These are phyloP conservation scores for Karstenula rhodostoma DNA, from an alignment of 2,329 filamentous ascomycete genomes.

Conservation along the genomic window DNA sequence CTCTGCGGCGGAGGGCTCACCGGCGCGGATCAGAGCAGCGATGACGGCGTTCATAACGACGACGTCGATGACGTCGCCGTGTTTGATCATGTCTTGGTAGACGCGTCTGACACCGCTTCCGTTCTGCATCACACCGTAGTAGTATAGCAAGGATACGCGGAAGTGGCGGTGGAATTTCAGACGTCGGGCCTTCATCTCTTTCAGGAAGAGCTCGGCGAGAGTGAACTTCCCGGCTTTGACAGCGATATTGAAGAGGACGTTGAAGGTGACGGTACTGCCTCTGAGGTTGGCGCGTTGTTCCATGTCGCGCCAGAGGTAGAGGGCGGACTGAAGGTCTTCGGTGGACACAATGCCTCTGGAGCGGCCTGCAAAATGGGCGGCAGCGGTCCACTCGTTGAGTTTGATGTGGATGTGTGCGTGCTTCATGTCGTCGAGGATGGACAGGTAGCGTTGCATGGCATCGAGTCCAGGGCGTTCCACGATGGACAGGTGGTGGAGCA, in stretches of 20 bases:
- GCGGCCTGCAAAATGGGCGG: conserved; percentile 79
- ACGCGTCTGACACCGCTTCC: conserved; percentile 76
- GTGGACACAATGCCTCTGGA: conserved; percentile 69
- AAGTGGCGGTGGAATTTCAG: conserved; percentile 79
- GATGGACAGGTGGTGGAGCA: conserved; percentile 74
- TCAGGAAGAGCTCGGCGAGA: conserved; percentile 83
- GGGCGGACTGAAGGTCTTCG: conserved; percentile 70
- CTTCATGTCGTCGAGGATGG: conserved; percentile 83
- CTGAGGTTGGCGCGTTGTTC: conserved; percentile 72
- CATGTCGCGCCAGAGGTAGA: conserved; percentile 90
- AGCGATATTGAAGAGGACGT: conserved; percentile 88
- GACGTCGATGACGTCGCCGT: conserved; percentile 88
- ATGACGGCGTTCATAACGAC: conserved; percentile 88
- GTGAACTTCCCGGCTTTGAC: conserved; percentile 84
- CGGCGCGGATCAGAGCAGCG: conserved; percentile 75
- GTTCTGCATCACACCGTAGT: conserved; percentile 78
- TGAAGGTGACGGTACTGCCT: conserved; percentile 84
- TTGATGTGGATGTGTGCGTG: conserved; percentile 73
- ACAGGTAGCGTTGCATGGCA: conserved; percentile 83
- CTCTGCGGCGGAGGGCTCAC: conserved; percentile 79
- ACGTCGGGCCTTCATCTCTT: conserved; percentile 77
- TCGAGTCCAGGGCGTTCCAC: conserved; percentile 60
- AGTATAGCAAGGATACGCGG: conserved; percentile 82
- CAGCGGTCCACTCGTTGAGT: conserved; percentile 80
- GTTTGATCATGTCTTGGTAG: conserved; percentile 83